phyloP scores from a whole-genome alignment of 768 basidiomycete genomes.

The Xerocomellus amylosporus region DNA sequence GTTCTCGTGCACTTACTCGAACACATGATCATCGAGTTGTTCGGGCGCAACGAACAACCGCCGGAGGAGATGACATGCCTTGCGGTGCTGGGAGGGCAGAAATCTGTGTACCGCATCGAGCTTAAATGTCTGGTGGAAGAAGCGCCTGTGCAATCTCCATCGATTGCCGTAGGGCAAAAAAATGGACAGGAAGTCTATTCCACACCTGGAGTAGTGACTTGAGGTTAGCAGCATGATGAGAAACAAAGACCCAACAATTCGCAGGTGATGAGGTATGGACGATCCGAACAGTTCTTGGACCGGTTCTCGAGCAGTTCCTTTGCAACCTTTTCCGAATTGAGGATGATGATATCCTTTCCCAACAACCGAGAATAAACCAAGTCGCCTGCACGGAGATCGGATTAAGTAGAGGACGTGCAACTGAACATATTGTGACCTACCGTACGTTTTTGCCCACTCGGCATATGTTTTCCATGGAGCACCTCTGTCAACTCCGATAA shows the following conservation, averaged over 20 bases:
- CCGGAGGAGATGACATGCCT: conserved; percentile 1
- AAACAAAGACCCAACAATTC: background rate
- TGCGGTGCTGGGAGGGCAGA: background rate
- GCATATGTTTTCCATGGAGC: background rate
- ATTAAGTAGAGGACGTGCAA: background rate
- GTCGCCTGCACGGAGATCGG: background rate
- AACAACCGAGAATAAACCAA: background rate
- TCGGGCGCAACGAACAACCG: background rate
- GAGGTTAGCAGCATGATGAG: background rate
- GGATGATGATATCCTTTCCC: conserved; percentile 9
- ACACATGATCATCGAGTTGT: background rate
- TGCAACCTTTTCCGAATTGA: conserved; percentile 8
- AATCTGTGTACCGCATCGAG: background rate
- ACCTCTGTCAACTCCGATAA: background rate
- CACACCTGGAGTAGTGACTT: background rate
- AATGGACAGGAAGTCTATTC: background rate
- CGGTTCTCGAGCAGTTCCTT: conserved; percentile 8
- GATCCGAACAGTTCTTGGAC: conserved; percentile 7
- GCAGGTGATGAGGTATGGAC: background rate
- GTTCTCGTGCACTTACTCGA: conserved; percentile 1
- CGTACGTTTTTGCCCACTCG: conserved; percentile 3
- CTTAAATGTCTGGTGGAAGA: conserved; percentile 13
- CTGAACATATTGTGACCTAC: background rate
- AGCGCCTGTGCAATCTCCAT: conserved; percentile 14
- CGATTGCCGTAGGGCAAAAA: background rate